Evolutionary conservation across 2,329 filamentous ascomycete genomes (phyloP).

Genomic region (Stachybotrys chlorohalonatus): DNA sequence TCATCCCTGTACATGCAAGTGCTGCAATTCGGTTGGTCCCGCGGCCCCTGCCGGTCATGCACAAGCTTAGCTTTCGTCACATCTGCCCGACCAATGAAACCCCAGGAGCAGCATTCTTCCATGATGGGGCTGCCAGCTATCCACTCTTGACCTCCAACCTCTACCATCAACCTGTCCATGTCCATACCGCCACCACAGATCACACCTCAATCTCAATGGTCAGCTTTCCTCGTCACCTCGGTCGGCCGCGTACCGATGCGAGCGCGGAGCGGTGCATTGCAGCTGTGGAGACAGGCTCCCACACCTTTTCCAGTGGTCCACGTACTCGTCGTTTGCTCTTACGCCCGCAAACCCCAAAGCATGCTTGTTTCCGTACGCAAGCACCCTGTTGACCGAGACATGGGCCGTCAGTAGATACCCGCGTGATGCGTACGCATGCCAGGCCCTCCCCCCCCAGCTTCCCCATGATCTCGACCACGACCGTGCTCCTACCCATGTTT

Average conservation of each 20-base stretch:
- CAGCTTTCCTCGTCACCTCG: neutral
- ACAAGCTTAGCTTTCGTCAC: constrained; percentile 35
- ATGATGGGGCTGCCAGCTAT: neutral
- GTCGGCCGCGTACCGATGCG: neutral
- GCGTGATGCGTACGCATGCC: neutral
- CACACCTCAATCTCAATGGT: neutral
- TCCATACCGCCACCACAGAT: neutral
- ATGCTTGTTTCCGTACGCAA: neutral
- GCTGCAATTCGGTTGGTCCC: constrained; percentile 36
- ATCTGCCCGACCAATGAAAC: constrained; percentile 26
- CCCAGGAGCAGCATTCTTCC: constrained; percentile 10
- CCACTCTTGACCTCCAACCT: constrained; percentile 1
- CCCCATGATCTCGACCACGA: neutral
- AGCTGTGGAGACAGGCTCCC: neutral
- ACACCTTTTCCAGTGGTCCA: neutral
- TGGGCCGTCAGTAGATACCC: neutral
- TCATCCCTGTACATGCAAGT: constrained; percentile 18
- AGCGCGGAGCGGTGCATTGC: neutral
- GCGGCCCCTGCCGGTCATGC: constrained; percentile 35
- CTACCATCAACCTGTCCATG: neutral
- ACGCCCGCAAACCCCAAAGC: neutral
- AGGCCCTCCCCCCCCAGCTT: neutral
- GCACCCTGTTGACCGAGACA: neutral
- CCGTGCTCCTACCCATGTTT: neutral
- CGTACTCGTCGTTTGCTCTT: neutral